Conservation (phyloP, 2,329 filamentous ascomycete genomes). For the Paramyrothecium sp. region DNA sequence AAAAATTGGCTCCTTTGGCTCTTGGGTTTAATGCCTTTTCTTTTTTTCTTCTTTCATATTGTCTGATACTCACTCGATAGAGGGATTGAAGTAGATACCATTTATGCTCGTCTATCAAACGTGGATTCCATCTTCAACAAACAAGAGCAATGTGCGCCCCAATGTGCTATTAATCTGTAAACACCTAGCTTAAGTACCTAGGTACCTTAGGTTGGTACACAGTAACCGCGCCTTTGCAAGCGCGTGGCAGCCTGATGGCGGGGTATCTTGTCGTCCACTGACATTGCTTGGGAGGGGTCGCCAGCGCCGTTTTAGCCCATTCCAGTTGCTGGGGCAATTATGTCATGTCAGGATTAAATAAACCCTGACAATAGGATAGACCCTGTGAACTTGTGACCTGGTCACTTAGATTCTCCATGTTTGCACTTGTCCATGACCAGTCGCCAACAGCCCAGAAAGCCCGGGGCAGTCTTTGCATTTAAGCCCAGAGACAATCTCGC, state of each 20-base stretch:
- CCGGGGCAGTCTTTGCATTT: constrained; percentile 27
- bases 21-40: background rate
- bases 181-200: no score
- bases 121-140: no score
- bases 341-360: constrained; percentile 18
- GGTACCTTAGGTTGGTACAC: no score
- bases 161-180: no score
- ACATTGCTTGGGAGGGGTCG: background rate
- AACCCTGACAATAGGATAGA: background rate
- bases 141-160: no score
- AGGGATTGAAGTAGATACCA: background rate
- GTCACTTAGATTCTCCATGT: constrained; percentile 2
- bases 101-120: background rate
- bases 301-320: constrained; percentile 4
- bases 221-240: no score
- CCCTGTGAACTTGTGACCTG: background rate
- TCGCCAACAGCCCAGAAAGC: constrained; percentile 17
- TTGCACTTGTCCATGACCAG: constrained; percentile 14
- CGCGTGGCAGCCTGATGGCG: background rate
- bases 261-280: background rate
- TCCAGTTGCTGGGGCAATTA: constrained; percentile 28
- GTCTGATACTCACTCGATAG: background rate
- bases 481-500: constrained; percentile 27
- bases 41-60: background rate
- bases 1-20: background rate